Evolutionary conservation across 768 basidiomycete species (phyloP), one percentile per base, ranked within the genome.

Genomic region (Paxillus involutus): DNA sequence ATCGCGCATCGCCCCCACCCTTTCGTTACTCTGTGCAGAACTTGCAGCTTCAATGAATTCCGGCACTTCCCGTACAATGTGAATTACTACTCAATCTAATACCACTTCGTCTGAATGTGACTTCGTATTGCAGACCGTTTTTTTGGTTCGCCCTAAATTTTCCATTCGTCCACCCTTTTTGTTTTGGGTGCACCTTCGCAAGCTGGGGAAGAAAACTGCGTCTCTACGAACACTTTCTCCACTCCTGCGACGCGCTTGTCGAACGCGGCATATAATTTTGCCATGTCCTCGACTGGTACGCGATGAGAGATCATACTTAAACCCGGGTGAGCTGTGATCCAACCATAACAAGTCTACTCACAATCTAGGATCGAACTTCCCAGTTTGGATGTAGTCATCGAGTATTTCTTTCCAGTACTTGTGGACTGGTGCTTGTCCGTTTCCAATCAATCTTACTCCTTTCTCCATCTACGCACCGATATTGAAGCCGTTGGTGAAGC

Each of bases 381-480:
- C 82, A 1, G 81, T 74, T 45, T 79, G 70, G 63, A 89, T 82
- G 62, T 82, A 84, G 47, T 82, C 80, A 52, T 86, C 66, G 44
- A 90, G 66, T 45, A 91, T 79, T 59, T 88, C 82, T 52, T 86
- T 72, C 87, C 87, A 89, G 71, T 86, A 89, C 45, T 77, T 76
- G 62, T 87, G 87, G 1, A 88, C 85, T 4, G 88, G 88, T 0
- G 86, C 86, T 72, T 90, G 87, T 1, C 86, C 86, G 58, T 86
- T 86, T 7, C 86, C 87, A 60, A 88, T 86, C 47, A 89, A 74
- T 57, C 85, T 73, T 16, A 87, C 71, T 9, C 88, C 88, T 67
- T 86, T 86, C 74, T 91, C 86, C 88, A 90, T 90, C 30, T 91
- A 61, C 0, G 88, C 83, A 8, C 88, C 87, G 48, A 91, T 72